Evolutionary conservation across 768 basidiomycete genomes (phyloP), one percentile per base, ranked within the genome.

Genomic region (Trametes maxima): DNA sequence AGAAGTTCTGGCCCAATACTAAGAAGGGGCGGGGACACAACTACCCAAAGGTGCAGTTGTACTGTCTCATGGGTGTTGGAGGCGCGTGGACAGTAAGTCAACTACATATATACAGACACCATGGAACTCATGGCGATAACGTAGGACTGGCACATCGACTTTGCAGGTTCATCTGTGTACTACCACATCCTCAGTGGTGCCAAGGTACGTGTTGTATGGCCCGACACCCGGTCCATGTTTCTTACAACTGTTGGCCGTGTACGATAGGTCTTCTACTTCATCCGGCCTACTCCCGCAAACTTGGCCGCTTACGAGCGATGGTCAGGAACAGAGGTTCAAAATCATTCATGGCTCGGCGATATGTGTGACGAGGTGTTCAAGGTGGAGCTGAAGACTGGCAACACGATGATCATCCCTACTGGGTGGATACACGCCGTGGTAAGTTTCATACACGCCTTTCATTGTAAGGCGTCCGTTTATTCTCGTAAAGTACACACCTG

Each of bases 381-480:
- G 71, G 88, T 95, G 11, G 87, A 89, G 63, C 74, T 95, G 57
- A 75, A 78, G 21, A 78, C 82, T 24, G 93, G 92, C 8, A 92
- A 94, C 66, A 95, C 92, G 4, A 91, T 95, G 89, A 92, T 95
- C 49, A 95, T 97, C 54, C 94, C 96, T 1, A 88, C 94, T 1
- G 96, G 96, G 0, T 99, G 96, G 91, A 98, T 98, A 60, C 96
- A 99, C 71, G 94, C 94, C 12, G 96, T 99, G 42, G 95, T 96
- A 72, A 72, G 90, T 78, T 37, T 76, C 7, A 19, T 4, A 49
- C 12, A 16, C 6, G 1, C 21, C 36, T 17, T 17, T 8, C 10
- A 22, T 49, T 3, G 39, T 49, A 33, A 37, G 44, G 36, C 44
- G 56, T 5, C 45, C 54, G n/a, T 59, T 54, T 63, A 47, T 16